These are phyloP conservation scores for Cladosporium velox DNA, from an alignment of 2,329 filamentous ascomycete species.

Conservation along the genomic window DNA sequence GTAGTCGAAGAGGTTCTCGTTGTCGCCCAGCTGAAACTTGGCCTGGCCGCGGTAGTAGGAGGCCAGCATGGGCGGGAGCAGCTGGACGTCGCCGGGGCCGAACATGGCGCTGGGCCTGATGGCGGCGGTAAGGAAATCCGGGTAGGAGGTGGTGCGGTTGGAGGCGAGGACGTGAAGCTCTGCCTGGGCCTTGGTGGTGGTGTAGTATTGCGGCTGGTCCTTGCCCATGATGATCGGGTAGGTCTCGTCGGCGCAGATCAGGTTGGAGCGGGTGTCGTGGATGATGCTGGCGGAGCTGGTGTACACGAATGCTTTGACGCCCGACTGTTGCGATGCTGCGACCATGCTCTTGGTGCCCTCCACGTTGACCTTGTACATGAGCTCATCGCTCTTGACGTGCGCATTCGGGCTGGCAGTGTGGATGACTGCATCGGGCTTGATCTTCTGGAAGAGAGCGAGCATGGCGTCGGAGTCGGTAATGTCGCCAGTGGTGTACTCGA, in stretches of 20 bases:
- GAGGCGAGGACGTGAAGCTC: conserved; percentile 51
- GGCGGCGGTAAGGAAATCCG: conserved; percentile 51
- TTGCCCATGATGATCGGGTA: conserved; percentile 50
- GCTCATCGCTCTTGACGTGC: conserved; percentile 32
- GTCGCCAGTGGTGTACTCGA: conserved; percentile 53
- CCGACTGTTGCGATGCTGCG: conserved; percentile 48
- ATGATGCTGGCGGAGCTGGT: conserved; percentile 55
- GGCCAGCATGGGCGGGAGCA: conserved; percentile 48
- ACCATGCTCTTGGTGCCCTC: conserved; percentile 53
- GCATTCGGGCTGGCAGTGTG: conserved; percentile 52
- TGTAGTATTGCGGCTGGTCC: conserved; percentile 54
- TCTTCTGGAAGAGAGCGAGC: conserved; percentile 44
- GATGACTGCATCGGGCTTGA: conserved; percentile 51
- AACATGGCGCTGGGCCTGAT: conserved; percentile 56
- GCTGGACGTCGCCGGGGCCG: conserved; percentile 51
- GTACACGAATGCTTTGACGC: conserved; percentile 56
- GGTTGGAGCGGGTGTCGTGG: conserved; percentile 46
- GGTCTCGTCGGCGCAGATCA: conserved; percentile 53
- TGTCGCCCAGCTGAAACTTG: conserved; percentile 54
- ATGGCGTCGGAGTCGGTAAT: conserved; percentile 50
- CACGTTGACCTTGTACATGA: conserved; percentile 55
- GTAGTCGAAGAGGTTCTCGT: conserved; percentile 57
- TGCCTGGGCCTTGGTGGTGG: conserved; percentile 52
- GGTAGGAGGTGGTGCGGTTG: conserved; percentile 45
- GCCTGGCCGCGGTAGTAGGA: conserved; percentile 51